A percentile compares a stretch with the other conserved stretches of the same genome.
These are phyloP conservation scores for Dendrocalamus latiflorus DNA, from an alignment of 202 grass and related monocot genomes.

Conservation along the genomic window DNA sequence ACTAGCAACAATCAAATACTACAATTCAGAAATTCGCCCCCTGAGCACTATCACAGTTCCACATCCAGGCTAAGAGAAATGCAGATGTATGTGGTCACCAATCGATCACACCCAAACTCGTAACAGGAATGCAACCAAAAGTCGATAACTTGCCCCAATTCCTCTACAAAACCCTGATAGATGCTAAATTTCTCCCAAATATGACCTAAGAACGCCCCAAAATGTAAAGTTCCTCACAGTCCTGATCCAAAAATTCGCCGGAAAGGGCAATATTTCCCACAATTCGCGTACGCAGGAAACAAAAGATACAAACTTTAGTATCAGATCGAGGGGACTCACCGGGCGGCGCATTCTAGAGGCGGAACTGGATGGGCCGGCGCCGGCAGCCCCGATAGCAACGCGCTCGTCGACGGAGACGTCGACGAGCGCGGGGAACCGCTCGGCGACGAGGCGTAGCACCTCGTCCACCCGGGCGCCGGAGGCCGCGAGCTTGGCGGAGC, in stretches of 20 bases:
- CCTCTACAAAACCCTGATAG: background rate
- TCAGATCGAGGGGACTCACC: slow-evolving; percentile 9
- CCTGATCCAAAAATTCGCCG: background rate
- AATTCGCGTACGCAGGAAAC: background rate
- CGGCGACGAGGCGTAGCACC: slow-evolving; percentile 36
- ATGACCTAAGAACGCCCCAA: background rate
- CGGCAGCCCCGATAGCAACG: background rate
- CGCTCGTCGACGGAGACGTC: slow-evolving; percentile 60
- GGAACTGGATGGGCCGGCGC: background rate
- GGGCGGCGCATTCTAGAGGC: slow-evolving; percentile 13
- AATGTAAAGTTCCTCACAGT: background rate
- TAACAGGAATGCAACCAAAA: background rate
- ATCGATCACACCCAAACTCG: background rate
- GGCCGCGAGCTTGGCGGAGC: slow-evolving; percentile 43
- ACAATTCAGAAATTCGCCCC: background rate
- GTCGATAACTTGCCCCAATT: background rate
- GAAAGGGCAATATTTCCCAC: background rate
- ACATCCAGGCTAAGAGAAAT: background rate
- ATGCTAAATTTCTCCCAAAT: background rate
- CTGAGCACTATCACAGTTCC: background rate
- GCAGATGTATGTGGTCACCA: background rate
- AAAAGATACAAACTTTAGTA: background rate
- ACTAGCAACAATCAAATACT: background rate
- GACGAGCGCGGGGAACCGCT: slow-evolving; percentile 46
- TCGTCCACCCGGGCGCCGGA: slow-evolving; percentile 51